These are phyloP conservation scores for Leccinum incarnatum DNA, from an alignment of 768 basidiomycete genomes.

Conservation along the genomic window DNA sequence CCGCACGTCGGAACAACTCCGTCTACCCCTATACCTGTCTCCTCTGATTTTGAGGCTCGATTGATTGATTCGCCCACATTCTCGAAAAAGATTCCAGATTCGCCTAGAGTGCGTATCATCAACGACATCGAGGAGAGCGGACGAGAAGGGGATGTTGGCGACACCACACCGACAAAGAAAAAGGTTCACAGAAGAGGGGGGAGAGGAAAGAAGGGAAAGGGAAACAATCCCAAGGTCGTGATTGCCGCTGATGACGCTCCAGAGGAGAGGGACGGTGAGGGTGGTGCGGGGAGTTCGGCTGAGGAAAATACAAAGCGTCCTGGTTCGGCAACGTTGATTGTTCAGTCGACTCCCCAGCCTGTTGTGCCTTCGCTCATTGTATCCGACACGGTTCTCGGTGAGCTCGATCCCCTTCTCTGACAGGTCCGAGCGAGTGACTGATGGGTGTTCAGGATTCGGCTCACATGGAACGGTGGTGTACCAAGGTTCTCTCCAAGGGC, in stretches of 20 bases:
- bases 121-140: conserved; percentile 59
- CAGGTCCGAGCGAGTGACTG: conserved; percentile 2
- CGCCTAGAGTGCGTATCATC: conserved; percentile 4
- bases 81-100: conserved; percentile 11
- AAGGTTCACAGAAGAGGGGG: conserved; percentile 38
- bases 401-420: conserved; percentile 20
- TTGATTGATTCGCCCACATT: conserved; percentile 4
- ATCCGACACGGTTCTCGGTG: conserved; percentile 75
- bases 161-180: conserved; percentile 43
- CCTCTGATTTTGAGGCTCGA: conserved; percentile 1
- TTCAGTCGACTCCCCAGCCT: conserved; percentile 21
- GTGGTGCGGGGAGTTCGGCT: conserved; percentile 9
- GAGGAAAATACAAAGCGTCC: conserved; percentile 16
- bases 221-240: conserved; percentile 21
- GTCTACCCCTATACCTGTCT: neutral
- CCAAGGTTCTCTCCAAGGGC: conserved; percentile 92
- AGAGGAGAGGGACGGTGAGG: conserved; percentile 26
- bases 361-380: conserved; percentile 56
- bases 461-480: conserved; percentile 97
- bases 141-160: conserved; percentile 44
- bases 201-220: conserved; percentile 54
- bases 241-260: conserved; percentile 22
- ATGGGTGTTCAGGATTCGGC: conserved; percentile 67
- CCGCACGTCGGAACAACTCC: conserved; percentile 1
- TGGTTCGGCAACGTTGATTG: conserved; percentile 20